phyloP scores from a whole-genome alignment of 805 yeast species.

The Naumovozyma castellii region DNA sequence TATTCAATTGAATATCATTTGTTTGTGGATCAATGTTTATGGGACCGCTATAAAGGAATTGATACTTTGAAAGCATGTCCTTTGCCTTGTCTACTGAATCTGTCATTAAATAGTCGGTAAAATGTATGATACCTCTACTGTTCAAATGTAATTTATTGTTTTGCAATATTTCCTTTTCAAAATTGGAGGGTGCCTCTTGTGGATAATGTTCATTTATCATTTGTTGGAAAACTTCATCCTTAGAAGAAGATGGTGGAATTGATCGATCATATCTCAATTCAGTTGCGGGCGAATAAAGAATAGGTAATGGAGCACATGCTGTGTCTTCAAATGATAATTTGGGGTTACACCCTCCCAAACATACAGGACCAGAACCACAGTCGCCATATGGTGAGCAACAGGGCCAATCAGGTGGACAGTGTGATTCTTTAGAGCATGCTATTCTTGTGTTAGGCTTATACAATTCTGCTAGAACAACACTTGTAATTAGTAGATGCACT shows the following conservation, averaged over 20 bases:
- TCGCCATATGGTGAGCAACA: slow-evolving; percentile 84
- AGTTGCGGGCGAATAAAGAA: slow-evolving; percentile 35
- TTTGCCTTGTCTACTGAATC: slow-evolving; percentile 42
- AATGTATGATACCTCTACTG: slow-evolving; percentile 19
- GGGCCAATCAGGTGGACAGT: slow-evolving; percentile 69
- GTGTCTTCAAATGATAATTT: slow-evolving; percentile 50
- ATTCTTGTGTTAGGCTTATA: slow-evolving; percentile 21
- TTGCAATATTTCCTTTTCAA: slow-evolving; percentile 1
- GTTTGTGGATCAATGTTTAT: slow-evolving; percentile 40
- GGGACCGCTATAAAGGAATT: slow-evolving; percentile 52
- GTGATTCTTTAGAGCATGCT: slow-evolving; percentile 12
- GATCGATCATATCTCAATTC: neutral
- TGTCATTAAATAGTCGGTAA: slow-evolving; percentile 21
- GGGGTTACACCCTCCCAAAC: slow-evolving; percentile 87
- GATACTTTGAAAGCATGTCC: slow-evolving; percentile 51
- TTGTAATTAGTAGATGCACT: no score
- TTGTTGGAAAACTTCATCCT: slow-evolving; percentile 1
- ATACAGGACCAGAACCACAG: slow-evolving; percentile 66
- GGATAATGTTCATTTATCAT: neutral
- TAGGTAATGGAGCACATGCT: slow-evolving; percentile 79
- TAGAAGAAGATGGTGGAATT: no score
- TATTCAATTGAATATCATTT: slow-evolving; percentile 44
- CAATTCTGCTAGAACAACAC: slow-evolving; percentile 10
- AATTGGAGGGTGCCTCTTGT: neutral
- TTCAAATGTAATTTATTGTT: slow-evolving; percentile 5